Evolutionary conservation across 1,139 yeast species (phyloP), one percentile per base, ranked within the genome.

Genomic region (Hyphopichia fennica): DNA sequence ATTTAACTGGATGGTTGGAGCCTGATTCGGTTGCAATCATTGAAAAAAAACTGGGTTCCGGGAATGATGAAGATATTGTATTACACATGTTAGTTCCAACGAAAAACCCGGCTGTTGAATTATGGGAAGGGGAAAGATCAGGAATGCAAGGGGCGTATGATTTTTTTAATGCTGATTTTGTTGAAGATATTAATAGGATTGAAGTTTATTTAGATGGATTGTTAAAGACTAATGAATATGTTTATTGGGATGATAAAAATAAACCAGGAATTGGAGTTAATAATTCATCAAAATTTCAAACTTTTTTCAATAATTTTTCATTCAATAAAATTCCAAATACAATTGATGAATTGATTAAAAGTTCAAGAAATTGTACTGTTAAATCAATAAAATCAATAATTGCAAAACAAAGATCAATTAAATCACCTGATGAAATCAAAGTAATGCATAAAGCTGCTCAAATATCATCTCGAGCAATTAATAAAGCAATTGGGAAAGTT

Each of bases 121-220:
- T 85, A 48, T 93, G 99, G 99, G 97, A 91, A 55, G 99, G 99
- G 9, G 83, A 80, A 34, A 77, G 96, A 52, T 84, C 95, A 32
- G 99, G 99, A 1, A 73, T 84, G 7, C 80, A 82, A 39, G 96
- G 96, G 11, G 96, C 87, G 0, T 68, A 67, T 41, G 91, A 88
- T 39, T 78, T 84, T 39, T 93, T 93, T 67, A 93, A 91, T 60
- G 96, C 96, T 3, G 98, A 90, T 60, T 72, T 74, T 41, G 84
- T 87, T 2, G 78, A 76, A 34, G 77, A 81, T 39, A 72, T 77
- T 35, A 67, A 70, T 22, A 58, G 62, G 9, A 56, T 81, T 10
- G 65, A 69, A 3, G 46, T 57, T 4, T 75, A 79, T 49, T 48
- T 87, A 18, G 61, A 63, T 14, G 66, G 69, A 35, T 57, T 87